These are phyloP conservation scores for Aphanocladium album DNA, from an alignment of 2,329 filamentous ascomycete genomes.

Conservation along the genomic window DNA sequence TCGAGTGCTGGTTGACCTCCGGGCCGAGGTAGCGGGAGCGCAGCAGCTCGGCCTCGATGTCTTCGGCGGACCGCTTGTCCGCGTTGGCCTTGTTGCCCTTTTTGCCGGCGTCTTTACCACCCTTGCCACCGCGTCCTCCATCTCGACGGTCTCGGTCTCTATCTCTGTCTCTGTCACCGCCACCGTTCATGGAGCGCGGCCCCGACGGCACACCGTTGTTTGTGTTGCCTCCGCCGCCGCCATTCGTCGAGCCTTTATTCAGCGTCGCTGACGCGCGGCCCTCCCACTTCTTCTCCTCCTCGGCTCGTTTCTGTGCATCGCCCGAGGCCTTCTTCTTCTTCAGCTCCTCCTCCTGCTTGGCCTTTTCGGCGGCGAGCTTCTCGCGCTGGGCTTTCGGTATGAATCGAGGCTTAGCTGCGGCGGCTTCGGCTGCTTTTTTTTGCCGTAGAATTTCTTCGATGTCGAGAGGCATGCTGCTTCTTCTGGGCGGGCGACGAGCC, in stretches of 20 bases:
- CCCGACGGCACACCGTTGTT: constrained; percentile 56
- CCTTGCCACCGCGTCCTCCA: constrained; percentile 37
- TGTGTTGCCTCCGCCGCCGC: constrained; percentile 16
- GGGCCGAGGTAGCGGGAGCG: constrained; percentile 86
- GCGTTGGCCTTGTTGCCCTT: constrained; percentile 31
- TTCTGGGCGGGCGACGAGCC: not conserved
- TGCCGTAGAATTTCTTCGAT: constrained; percentile 81
- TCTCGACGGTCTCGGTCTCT: constrained; percentile 43
- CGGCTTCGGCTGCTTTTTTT: constrained; percentile 81
- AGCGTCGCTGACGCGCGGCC: constrained; percentile 24
- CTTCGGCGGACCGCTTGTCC: constrained; percentile 45
- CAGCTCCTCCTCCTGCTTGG: constrained; percentile 61
- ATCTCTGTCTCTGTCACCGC: constrained; percentile 32
- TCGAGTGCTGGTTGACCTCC: constrained; percentile 74
- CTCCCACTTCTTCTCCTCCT: constrained; percentile 49
- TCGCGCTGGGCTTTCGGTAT: constrained; percentile 79
- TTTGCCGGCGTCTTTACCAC: constrained; percentile 20
- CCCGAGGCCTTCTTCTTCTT: constrained; percentile 44
- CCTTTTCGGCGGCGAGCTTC: constrained; percentile 71
- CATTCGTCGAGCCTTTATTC: constrained; percentile 22
- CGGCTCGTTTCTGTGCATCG: constrained; percentile 66
- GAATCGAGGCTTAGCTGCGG: constrained; percentile 82
- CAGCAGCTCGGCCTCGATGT: constrained; percentile 68
- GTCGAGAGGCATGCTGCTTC: constrained; percentile 50
- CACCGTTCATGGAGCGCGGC: constrained; percentile 48